A percentile compares a stretch with the other conserved stretches of the same genome.
Conservation (phyloP, 352 stramenopile species). For the Pythium dissimile region DNA sequence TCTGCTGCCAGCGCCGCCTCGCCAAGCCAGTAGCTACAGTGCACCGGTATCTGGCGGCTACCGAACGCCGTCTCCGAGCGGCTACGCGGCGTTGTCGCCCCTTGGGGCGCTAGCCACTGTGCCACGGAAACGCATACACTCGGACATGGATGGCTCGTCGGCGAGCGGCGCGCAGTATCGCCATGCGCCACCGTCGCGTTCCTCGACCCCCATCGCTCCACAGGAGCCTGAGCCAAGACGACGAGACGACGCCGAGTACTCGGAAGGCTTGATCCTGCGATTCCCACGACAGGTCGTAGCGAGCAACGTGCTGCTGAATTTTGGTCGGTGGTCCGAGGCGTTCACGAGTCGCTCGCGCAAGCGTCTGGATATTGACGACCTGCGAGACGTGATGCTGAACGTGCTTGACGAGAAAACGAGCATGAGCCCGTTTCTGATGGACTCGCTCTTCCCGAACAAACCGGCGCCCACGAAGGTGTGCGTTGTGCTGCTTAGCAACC, state of each 20-base stretch:
- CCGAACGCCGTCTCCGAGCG: constrained; percentile 5
- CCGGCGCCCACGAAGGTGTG: constrained; percentile 60
- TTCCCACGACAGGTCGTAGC: constrained; percentile 54
- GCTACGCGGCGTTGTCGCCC: background rate
- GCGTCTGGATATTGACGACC: constrained; percentile 53
- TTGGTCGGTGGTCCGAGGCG: constrained; percentile 64
- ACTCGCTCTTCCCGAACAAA: constrained; percentile 39
- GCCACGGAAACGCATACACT: constrained; percentile 28
- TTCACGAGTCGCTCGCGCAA: constrained; percentile 29
- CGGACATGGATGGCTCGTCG: constrained; percentile 18
- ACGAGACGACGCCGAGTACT: constrained; percentile 40
- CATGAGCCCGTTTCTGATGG: constrained; percentile 57
- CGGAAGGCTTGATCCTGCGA: constrained; percentile 59
- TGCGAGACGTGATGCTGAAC: constrained; percentile 60
- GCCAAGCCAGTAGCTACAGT: background rate
- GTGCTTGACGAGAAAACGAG: constrained; percentile 27
- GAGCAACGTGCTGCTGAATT: constrained; percentile 73
- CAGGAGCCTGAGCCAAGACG: constrained; percentile 8
- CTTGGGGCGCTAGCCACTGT: too few species aligned
- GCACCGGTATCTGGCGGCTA: constrained; percentile 6
- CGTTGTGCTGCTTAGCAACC: constrained; percentile 59
- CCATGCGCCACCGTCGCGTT: constrained; percentile 1
- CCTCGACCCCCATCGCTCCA: background rate
- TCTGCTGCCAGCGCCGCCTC: background rate
- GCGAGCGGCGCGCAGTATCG: background rate